A percentile compares a stretch with the other conserved stretches of the same genome.
Evolutionary conservation across 2,329 filamentous ascomycete genomes (phyloP).

Genomic region (Colletotrichum limetticola): DNA sequence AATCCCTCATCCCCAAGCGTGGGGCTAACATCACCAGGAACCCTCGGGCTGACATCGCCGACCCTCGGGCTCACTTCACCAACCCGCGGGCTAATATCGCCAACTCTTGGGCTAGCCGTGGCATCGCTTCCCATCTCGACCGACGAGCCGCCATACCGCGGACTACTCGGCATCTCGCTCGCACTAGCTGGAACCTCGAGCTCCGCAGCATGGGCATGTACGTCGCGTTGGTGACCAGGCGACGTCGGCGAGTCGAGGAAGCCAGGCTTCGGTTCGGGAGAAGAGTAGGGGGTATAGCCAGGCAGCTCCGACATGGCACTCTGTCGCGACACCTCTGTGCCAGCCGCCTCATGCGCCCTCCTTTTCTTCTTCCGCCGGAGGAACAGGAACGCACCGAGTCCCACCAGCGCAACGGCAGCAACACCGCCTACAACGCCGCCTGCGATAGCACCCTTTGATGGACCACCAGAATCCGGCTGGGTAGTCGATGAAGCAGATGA

Average conservation of each 20-base stretch:
- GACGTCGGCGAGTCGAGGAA: not conserved
- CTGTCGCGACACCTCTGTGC: not conserved
- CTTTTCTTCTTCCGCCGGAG: not conserved
- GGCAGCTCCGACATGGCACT: slow-evolving; percentile 20
- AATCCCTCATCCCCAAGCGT: not conserved
- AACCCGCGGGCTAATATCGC: not conserved
- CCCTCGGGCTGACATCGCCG: not conserved
- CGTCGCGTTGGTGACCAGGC: not conserved
- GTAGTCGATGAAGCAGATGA: not conserved
- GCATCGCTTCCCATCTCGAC: slow-evolving; percentile 20
- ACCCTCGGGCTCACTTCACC: not conserved
- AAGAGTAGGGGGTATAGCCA: not conserved
- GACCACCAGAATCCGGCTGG: not conserved
- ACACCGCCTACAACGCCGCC: slow-evolving; percentile 11
- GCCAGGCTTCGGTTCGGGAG: slow-evolving; percentile 11
- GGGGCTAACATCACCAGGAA: not conserved
- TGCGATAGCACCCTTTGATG: not conserved
- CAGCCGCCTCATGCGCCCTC: slow-evolving; percentile 6
- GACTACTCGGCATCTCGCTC: slow-evolving; percentile 28
- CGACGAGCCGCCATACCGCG: slow-evolving; percentile 12
- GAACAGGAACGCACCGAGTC: not conserved
- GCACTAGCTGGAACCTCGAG: slow-evolving; percentile 15
- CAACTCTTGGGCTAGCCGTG: not conserved
- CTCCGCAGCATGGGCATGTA: not conserved
- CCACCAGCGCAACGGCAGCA: not conserved